Base-by-base conservation (phyloP, 2,329 filamentous ascomycete genomes). In the Trichoderma polysporum region DNA sequence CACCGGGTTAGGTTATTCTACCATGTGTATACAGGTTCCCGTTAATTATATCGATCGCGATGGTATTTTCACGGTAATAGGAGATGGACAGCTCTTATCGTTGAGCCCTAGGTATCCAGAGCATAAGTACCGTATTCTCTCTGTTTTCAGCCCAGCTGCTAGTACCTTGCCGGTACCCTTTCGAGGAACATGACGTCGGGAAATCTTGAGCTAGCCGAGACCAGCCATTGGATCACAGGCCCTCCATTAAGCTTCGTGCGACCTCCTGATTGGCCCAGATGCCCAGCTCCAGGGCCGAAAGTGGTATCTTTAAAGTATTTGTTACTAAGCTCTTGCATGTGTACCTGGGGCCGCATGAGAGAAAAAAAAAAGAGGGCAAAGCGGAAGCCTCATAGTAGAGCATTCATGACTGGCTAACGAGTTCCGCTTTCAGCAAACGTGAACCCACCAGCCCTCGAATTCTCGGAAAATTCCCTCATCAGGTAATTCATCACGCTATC, bases 381-480 rank as follows among this genome's bases (percentile, higher is more conserved):
- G 19, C 35, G 4, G 22, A 56, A 56, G 33, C 33, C n/a, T 37
- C 54, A 29, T 39, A 19, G 0, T 58, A 4, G 19, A 12, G 7
- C 25, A 19, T 12, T 45, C 41, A 33, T 45, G 60, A 54, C 33
- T 54, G 60, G 49, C 31, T 53, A 27, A 19, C 49, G 35, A 54
- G 59, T 31, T 54, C 59, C 59, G 59, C 47, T 41, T 41, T 41
- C 35, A 31, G 9, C 10, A 62, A 8, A 15, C 15, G 17, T 17
- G 17, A 62, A 53, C 19, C 47, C 59, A 53, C 47, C 33, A 25
- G 17, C 7, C 49, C 49, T 53, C 12, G 12, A 31, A 25, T 33
- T 63, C 60, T 63, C 60, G 15, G 5, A 3, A 35, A 63, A 54
- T 63, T 63, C 8, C 60, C 60, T 19, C 35, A 31, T 54, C 25